Conservation (phyloP, 495 filamentous ascomycete species). For the Rostrohypoxylon terebratum region DNA sequence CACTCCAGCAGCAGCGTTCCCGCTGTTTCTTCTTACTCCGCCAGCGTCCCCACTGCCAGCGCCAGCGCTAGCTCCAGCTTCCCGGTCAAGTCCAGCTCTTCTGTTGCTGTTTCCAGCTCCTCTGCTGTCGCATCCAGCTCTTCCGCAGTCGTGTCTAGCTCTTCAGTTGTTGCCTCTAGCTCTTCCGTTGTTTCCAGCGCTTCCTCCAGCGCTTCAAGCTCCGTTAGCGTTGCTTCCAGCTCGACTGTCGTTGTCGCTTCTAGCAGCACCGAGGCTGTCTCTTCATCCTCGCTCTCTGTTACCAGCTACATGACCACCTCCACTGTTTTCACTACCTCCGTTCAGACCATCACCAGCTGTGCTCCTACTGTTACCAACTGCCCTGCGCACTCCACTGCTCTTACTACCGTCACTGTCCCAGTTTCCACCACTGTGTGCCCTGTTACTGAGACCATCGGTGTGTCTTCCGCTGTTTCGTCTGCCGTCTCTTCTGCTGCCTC, state of each 20-base stretch:
- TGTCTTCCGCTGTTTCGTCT: constrained; percentile 20
- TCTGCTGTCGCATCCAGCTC: constrained; percentile 32
- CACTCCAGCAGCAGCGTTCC: constrained; percentile 25
- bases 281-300: constrained; percentile 44
- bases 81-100: constrained; percentile 28
- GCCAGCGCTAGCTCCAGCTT: constrained; percentile 35
- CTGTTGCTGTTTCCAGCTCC: constrained; percentile 25
- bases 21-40: constrained; percentile 13
- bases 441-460: constrained; percentile 56
- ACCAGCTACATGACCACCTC: constrained; percentile 64
- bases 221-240: constrained; percentile 37
- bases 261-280: constrained; percentile 40
- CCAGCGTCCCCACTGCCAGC: constrained; percentile 37
- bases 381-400: constrained; percentile 63
- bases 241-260: constrained; percentile 38
- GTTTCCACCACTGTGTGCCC: constrained; percentile 72
- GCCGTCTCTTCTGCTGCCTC: constrained; percentile 22
- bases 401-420: constrained; percentile 68
- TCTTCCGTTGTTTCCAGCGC: constrained; percentile 30
- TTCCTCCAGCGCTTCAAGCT: constrained; percentile 26
- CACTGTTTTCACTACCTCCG: constrained; percentile 70
- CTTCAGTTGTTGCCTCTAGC: constrained; percentile 28
- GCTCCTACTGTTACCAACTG: constrained; percentile 67
- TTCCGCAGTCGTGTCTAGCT: constrained; percentile 30
- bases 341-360: constrained; percentile 71